Conservation (phyloP, 1,284 basidiomycete genomes). For the Ustilago lituana region DNA sequence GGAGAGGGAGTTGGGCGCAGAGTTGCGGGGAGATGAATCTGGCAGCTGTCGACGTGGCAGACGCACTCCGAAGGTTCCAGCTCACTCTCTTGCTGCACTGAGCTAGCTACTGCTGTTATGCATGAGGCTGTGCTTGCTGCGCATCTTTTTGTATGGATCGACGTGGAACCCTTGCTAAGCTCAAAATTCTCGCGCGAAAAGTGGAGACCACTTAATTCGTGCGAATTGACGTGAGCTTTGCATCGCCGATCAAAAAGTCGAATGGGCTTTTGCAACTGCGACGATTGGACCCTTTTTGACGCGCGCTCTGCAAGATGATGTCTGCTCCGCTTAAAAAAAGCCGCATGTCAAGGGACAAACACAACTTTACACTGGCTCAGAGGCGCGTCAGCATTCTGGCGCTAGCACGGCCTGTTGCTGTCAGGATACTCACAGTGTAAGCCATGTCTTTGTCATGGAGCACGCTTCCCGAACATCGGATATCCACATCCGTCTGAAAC, state of each 20-base stretch:
- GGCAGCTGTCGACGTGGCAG: slow-evolving; percentile 38
- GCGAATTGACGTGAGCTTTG: neutral
- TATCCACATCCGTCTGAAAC: no score
- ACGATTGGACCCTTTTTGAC: neutral
- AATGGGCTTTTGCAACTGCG: no score
- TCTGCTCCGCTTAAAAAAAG: slow-evolving; percentile 4
- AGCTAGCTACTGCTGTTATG: neutral
- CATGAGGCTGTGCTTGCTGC: slow-evolving; percentile 8
- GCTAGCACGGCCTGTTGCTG: neutral
- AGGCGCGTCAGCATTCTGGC: no score
- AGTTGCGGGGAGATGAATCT: slow-evolving; percentile 10
- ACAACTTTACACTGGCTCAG: no score
- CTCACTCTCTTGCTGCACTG: neutral
- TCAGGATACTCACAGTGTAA: no score
- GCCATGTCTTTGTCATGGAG: no score
- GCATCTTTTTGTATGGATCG: slow-evolving; percentile 21
- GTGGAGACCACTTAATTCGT: neutral
- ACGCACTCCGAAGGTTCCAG: neutral
- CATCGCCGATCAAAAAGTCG: slow-evolving; percentile 15
- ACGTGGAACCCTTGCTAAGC: slow-evolving; percentile 29
- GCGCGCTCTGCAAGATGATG: slow-evolving; percentile 36
- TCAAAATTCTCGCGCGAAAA: neutral
- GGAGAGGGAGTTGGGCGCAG: slow-evolving; percentile 4
- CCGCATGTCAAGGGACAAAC: no score
- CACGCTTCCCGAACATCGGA: no score